phyloP scores from a whole-genome alignment of 2,329 filamentous ascomycete species.

The Elsinoe batatas region DNA sequence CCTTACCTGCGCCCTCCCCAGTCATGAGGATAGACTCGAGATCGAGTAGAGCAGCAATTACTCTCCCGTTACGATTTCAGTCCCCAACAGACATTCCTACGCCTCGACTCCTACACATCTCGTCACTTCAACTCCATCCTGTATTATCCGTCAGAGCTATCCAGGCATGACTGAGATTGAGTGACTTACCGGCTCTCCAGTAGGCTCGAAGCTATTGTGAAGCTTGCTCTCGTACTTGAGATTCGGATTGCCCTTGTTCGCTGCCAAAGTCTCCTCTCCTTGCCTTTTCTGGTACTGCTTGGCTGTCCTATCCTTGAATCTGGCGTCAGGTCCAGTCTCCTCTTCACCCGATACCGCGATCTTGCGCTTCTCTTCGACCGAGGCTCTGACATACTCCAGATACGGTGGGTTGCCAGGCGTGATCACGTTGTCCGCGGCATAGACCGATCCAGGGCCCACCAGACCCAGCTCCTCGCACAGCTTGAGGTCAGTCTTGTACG shows the following conservation, averaged over 20 bases:
- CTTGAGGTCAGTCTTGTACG: conserved; percentile 65
- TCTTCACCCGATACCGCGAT: conserved; percentile 26
- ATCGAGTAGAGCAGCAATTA: too few relatives aligned
- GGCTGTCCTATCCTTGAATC: conserved; percentile 37
- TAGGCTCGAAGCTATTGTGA: conserved; percentile 57
- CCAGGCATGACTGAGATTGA: not conserved
- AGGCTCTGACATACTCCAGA: conserved; percentile 58
- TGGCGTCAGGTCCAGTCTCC: conserved; percentile 26
- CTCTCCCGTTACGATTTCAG: too few relatives aligned
- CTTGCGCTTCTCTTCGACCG: conserved; percentile 51
- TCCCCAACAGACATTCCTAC: not conserved
- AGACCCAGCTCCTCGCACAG: conserved; percentile 62
- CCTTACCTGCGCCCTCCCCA: too few relatives aligned
- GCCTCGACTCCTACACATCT: conserved; percentile 40
- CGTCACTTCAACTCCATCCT: conserved; percentile 61
- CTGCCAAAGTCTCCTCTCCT: conserved; percentile 35
- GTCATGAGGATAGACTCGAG: too few relatives aligned
- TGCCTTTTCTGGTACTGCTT: conserved; percentile 41
- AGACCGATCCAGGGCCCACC: conserved; percentile 51
- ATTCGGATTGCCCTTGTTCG: conserved; percentile 49
- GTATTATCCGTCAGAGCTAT: not conserved
- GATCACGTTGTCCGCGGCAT: conserved; percentile 63
- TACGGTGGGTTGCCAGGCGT: conserved; percentile 63
- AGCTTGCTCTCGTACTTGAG: conserved; percentile 57
- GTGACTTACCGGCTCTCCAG: conserved; percentile 51